A percentile compares a stretch with the other conserved stretches of the same genome.
These are phyloP conservation scores for Russula compacta DNA, from an alignment of 768 basidiomycete genomes.

Conservation along the genomic window DNA sequence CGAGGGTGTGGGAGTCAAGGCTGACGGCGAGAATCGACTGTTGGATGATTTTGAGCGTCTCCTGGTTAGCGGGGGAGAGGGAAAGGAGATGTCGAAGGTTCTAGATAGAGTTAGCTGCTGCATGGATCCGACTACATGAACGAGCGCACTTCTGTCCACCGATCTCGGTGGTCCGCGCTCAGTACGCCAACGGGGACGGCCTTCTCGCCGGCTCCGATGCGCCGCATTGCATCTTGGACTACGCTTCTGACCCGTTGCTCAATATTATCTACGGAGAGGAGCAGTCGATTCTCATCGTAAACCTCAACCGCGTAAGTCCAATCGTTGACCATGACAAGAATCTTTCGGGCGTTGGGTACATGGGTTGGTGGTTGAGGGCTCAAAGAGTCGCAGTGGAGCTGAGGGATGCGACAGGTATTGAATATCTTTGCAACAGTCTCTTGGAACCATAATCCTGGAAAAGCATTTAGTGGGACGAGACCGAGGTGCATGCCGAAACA, in stretches of 20 bases:
- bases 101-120: slow-evolving; percentile 30
- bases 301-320: slow-evolving; percentile 75
- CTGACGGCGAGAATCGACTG: slow-evolving; percentile 73
- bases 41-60: slow-evolving; percentile 54
- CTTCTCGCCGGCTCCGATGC: slow-evolving; percentile 43
- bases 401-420: slow-evolving; percentile 71
- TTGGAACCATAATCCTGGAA: slow-evolving; percentile 53
- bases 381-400: slow-evolving; percentile 52
- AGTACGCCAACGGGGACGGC: slow-evolving; percentile 60
- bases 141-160: slow-evolving; percentile 61
- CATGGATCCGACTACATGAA: neutral
- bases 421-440: slow-evolving; percentile 54
- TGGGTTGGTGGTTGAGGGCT: slow-evolving; percentile 38
- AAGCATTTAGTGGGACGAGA: neutral
- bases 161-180: slow-evolving; percentile 72
- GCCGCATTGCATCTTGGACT: slow-evolving; percentile 48
- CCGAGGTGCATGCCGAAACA: neutral
- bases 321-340: slow-evolving; percentile 65
- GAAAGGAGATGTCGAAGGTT: slow-evolving; percentile 62
- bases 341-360: slow-evolving; percentile 42
- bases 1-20: slow-evolving; percentile 58
- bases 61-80: slow-evolving; percentile 55
- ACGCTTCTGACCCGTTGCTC: slow-evolving; percentile 38
- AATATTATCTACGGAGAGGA: slow-evolving; percentile 32
- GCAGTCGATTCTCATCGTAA: slow-evolving; percentile 33